A percentile compares a stretch with the other conserved stretches of the same genome.
Conservation (phyloP, 2,329 filamentous ascomycete genomes). For the Aspergillus brunneoviolaceus region DNA sequence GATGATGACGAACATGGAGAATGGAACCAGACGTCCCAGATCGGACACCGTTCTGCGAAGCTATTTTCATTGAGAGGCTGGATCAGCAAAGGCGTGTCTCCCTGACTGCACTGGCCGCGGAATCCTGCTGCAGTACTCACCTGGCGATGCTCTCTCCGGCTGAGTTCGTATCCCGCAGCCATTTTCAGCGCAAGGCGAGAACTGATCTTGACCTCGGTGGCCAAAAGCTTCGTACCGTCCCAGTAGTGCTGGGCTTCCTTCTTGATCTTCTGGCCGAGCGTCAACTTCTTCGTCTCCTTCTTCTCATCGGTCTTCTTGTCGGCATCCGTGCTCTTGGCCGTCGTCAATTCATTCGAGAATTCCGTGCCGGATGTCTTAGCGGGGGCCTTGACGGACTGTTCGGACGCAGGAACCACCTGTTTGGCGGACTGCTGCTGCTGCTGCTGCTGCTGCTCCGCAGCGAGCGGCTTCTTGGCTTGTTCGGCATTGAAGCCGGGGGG, state of each 20-base stretch:
- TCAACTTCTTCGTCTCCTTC: slow-evolving; percentile 81
- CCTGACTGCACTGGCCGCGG: too few species aligned
- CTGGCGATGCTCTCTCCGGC: slow-evolving; percentile 87
- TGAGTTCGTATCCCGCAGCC: slow-evolving; percentile 96
- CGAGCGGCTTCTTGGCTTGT: slow-evolving; percentile 79
- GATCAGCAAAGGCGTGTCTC: not conserved
- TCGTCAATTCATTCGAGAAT: slow-evolving; percentile 63
- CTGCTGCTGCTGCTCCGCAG: slow-evolving; percentile 51
- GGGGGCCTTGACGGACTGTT: slow-evolving; percentile 44
- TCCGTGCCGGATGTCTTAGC: slow-evolving; percentile 48
- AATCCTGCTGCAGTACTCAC: slow-evolving; percentile 37
- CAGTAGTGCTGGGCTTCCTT: slow-evolving; percentile 93
- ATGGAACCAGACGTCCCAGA: slow-evolving; percentile 86
- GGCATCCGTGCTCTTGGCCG: slow-evolving; percentile 56
- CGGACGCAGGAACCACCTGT: slow-evolving; percentile 40
- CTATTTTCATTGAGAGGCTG: slow-evolving; percentile 32
- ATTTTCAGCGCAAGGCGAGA: slow-evolving; percentile 90
- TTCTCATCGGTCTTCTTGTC: slow-evolving; percentile 61
- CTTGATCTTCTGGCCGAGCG: slow-evolving; percentile 88
- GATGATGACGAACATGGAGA: slow-evolving; percentile 95
- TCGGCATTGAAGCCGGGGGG: slow-evolving; percentile 91
- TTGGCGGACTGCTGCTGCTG: slow-evolving; percentile 27
- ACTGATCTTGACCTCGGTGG: slow-evolving; percentile 89
- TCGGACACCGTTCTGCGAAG: slow-evolving; percentile 91
- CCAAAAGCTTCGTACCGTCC: slow-evolving; percentile 95